phyloP scores from a whole-genome alignment of 768 basidiomycete genomes.

The Phanerochaete sordida region DNA sequence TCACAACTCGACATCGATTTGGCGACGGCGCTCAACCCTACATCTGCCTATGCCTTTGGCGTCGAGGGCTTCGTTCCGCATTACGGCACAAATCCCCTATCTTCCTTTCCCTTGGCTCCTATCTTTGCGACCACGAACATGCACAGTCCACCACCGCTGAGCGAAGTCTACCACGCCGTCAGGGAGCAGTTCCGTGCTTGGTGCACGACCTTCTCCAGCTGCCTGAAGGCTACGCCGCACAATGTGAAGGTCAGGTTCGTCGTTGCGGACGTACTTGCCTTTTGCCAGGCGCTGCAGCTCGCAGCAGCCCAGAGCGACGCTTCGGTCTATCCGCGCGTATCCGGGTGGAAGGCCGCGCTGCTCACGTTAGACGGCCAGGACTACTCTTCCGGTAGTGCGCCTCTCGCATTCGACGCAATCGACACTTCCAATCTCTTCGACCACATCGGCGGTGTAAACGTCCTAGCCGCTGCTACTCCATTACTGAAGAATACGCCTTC shows the following conservation, averaged over 20 bases:
- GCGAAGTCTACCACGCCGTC: constrained; percentile 1
- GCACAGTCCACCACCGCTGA: not conserved
- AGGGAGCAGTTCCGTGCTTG: constrained; percentile 11
- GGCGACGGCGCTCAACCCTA: constrained; percentile 39
- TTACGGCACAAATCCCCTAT: constrained; percentile 40
- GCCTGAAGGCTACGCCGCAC: not conserved
- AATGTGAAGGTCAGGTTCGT: constrained; percentile 8
- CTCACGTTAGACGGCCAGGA: constrained; percentile 11
- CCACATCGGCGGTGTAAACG: constrained; percentile 19
- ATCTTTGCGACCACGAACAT: not conserved
- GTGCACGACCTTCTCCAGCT: constrained; percentile 8
- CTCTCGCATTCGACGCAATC: constrained; percentile 19
- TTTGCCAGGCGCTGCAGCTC: constrained; percentile 6
- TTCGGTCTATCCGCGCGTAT: not conserved
- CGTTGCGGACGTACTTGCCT: constrained; percentile 15
- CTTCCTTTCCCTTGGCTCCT: constrained; percentile 39
- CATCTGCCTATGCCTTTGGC: constrained; percentile 38
- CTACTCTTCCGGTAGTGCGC: constrained; percentile 11
- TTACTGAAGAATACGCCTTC: constrained; percentile 8
- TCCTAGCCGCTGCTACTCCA: constrained; percentile 15
- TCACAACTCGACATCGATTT: constrained; percentile 12
- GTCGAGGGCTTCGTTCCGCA: constrained; percentile 39
- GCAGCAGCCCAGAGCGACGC: not conserved
- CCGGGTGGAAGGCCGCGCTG: constrained; percentile 6
- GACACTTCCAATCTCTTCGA: constrained; percentile 22